Evolutionary conservation across 108 stramenopile species (phyloP).

Genomic region (Nitzschia sp.): DNA sequence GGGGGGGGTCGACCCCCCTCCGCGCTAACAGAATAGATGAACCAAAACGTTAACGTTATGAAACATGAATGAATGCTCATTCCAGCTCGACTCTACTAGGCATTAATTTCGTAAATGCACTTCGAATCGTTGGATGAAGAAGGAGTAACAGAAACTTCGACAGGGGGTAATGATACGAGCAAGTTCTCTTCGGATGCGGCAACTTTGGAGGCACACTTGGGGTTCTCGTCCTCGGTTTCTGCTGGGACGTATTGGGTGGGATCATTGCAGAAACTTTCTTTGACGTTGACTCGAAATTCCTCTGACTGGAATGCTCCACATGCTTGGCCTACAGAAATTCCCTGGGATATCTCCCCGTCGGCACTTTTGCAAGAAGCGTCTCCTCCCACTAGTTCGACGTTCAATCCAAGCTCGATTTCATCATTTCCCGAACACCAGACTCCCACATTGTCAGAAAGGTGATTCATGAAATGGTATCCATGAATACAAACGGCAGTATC

Average conservation of each 20-base stretch:
- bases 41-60: too few relatives aligned
- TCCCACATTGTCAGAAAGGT: not conserved
- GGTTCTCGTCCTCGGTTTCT: not conserved
- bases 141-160: not conserved
- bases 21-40: too few relatives aligned
- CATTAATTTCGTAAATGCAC: not conserved
- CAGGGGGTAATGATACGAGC: not conserved
- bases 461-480: not conserved
- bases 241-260: not conserved
- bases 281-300: not conserved
- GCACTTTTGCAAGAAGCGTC: not conserved
- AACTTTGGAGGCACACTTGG: not conserved
- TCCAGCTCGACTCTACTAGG: too few relatives aligned
- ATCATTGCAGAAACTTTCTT: not conserved
- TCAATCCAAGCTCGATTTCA: slow-evolving; percentile 1
- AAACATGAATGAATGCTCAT: too few relatives aligned
- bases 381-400: not conserved
- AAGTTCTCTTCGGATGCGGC: not conserved
- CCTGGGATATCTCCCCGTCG: not conserved
- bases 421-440: slow-evolving; percentile 8
- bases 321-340: slow-evolving; percentile 1
- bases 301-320: not conserved
- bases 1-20: too few relatives aligned
- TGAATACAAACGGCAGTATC: slow-evolving; percentile 12
- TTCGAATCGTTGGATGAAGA: not conserved